A percentile compares a stretch with the other conserved stretches of the same genome.
phyloP scores from a whole-genome alignment of 805 yeast genomes.

The Schizosaccharomyces japonicus region DNA sequence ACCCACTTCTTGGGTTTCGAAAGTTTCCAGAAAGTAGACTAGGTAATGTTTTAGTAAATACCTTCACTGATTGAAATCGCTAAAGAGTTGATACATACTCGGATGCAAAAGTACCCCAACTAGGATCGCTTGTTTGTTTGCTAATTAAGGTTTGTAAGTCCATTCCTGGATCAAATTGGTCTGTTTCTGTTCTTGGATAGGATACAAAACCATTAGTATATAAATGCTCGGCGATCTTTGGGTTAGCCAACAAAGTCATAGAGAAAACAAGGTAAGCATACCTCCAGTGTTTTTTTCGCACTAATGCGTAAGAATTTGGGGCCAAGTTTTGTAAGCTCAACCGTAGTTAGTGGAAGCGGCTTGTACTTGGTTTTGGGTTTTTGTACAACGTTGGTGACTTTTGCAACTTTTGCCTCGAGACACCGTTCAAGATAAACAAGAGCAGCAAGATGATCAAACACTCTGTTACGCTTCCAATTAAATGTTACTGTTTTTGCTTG shows the following conservation, averaged over 20 bases:
- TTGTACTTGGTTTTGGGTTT: conserved; percentile 51
- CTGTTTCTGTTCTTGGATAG: conserved; percentile 95
- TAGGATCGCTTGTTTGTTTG: conserved; percentile 30
- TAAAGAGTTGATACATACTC: conserved; percentile 12
- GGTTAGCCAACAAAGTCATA: conserved; percentile 19
- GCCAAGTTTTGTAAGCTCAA: conserved; percentile 72
- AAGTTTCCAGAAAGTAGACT: conserved; percentile 23
- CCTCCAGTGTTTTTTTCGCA: conserved; percentile 51
- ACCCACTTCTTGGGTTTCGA: conserved; percentile 54
- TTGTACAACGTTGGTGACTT: conserved; percentile 26
- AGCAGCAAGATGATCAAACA: conserved; percentile 52
- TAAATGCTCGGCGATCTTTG: conserved; percentile 43
- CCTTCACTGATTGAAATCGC: background rate
- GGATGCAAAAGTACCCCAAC: conserved; percentile 56
- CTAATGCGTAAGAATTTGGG: conserved; percentile 47
- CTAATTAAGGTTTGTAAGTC: conserved; percentile 37
- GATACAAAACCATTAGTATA: conserved; percentile 73
- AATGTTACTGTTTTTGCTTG: conserved; percentile 18
- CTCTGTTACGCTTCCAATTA: conserved; percentile 42
- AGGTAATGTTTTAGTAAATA: background rate
- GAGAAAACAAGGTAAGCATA: conserved; percentile 9
- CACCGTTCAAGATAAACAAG: conserved; percentile 46
- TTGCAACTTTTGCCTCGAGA: conserved; percentile 24
- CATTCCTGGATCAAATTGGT: conserved; percentile 54
- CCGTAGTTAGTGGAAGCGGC: conserved; percentile 85